These are phyloP conservation scores for Licmophora abbreviata DNA, from an alignment of 108 stramenopile genomes.

Conservation along the genomic window DNA sequence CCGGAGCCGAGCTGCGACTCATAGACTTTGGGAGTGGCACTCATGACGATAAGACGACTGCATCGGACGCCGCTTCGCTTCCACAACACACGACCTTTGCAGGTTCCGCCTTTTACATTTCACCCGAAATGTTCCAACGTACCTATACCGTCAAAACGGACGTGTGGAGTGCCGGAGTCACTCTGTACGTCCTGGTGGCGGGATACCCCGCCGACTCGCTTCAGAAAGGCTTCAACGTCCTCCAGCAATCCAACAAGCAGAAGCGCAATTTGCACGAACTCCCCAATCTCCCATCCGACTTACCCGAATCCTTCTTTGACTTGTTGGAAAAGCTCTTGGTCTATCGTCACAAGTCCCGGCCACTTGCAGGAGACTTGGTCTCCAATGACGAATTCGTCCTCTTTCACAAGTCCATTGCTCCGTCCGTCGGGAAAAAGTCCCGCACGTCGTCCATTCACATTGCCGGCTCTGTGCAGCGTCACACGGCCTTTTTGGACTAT, in stretches of 20 bases:
- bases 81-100: conserved; percentile 67
- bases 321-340: conserved; percentile 53
- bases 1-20: conserved; percentile 49
- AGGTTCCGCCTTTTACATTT: conserved; percentile 78
- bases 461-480: conserved; percentile 42
- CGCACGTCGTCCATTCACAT: conserved; percentile 22
- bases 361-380: conserved; percentile 49
- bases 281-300: conserved; percentile 66
- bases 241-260: conserved; percentile 26
- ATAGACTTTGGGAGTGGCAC: conserved; percentile 85
- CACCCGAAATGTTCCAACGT: conserved; percentile 74
- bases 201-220: conserved; percentile 66
- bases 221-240: conserved; percentile 66
- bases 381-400: conserved; percentile 57
- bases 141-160: conserved; percentile 55
- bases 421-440: no score
- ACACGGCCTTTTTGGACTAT: conserved; percentile 49
- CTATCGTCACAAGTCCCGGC: conserved; percentile 54
- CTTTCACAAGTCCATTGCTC: conserved; percentile 46
- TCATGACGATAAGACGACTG: conserved; percentile 22
- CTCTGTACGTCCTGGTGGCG: conserved; percentile 75
- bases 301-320: conserved; percentile 66
- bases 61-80: not conserved
- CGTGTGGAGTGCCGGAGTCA: conserved; percentile 67
- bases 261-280: conserved; percentile 35